Conservation (phyloP, 2,329 filamentous ascomycete genomes). For the Dactylonectria estremocensis region DNA sequence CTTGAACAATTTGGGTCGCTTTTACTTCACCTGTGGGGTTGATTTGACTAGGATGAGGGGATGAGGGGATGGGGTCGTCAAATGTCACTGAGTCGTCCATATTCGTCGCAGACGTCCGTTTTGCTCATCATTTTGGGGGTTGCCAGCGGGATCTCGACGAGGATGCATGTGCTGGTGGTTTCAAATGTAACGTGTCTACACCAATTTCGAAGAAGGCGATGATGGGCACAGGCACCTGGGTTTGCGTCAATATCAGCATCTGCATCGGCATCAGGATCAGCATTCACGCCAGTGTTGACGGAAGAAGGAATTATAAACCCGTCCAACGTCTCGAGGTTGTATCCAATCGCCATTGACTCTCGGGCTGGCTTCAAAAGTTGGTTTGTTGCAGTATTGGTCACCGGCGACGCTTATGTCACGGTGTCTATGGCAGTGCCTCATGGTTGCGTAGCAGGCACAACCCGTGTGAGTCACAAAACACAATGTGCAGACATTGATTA, state of each 20-base stretch:
- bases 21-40: too few species aligned
- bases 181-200: not conserved
- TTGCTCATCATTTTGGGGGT: not conserved
- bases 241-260: not conserved
- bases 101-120: not conserved
- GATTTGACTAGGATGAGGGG: not conserved
- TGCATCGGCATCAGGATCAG: not conserved
- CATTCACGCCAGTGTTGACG: not conserved
- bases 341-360: not conserved
- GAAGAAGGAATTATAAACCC: not conserved
- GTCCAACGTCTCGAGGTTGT: not conserved
- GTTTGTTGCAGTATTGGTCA: not conserved
- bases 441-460: not conserved
- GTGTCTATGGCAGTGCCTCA: not conserved
- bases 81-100: conserved; percentile 1
- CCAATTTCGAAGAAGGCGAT: too few species aligned
- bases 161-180: not conserved
- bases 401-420: not conserved
- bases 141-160: not conserved
- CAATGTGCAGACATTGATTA: too few species aligned
- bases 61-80: not conserved
- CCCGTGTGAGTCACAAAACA: too few species aligned
- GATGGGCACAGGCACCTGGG: too few species aligned
- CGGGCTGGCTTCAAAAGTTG: not conserved
- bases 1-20: not conserved